phyloP scores from a whole-genome alignment of 225 moss, liverwort and hornwort genomes.

The Physcomitrium patens region DNA sequence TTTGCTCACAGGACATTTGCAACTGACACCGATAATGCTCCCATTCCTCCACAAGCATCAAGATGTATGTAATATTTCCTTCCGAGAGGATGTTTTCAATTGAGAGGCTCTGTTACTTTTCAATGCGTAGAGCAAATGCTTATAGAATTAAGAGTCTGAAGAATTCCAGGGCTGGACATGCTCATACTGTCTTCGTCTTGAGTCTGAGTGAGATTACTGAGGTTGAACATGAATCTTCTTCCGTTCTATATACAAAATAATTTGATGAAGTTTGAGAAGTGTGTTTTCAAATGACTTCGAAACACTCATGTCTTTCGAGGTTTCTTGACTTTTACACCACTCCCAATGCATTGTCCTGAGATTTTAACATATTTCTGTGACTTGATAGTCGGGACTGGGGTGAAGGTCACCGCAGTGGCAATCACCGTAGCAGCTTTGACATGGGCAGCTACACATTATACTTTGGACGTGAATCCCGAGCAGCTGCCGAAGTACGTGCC shows the following conservation, averaged over 20 bases:
- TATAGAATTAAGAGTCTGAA: background rate
- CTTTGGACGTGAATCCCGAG: conserved; percentile 41
- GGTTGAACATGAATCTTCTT: too few relatives aligned
- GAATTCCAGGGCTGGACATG: background rate
- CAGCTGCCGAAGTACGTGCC: conserved; percentile 37
- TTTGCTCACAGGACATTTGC: conserved; percentile 46
- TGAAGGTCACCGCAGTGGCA: conserved; percentile 55
- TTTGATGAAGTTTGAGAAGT: too few relatives aligned
- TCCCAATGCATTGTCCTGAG: background rate
- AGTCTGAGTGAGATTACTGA: too few relatives aligned
- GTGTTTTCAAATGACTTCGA: background rate
- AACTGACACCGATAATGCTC: conserved; percentile 35
- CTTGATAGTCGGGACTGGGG: conserved; percentile 47
- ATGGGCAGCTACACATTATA: conserved; percentile 47
- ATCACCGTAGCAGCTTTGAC: conserved; percentile 58
- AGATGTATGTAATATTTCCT: conserved; percentile 31
- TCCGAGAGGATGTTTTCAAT: conserved; percentile 6
- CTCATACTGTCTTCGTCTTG: too few relatives aligned
- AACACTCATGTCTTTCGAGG: background rate
- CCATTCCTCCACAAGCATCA: conserved; percentile 35
- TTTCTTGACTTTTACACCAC: background rate
- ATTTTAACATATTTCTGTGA: conserved; percentile 18
- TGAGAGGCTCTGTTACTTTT: conserved; percentile 20
- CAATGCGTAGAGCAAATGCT: conserved; percentile 15
- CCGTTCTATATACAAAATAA: too few relatives aligned